phyloP scores from a whole-genome alignment of 805 yeast species.

The Candida ipomoeae region DNA sequence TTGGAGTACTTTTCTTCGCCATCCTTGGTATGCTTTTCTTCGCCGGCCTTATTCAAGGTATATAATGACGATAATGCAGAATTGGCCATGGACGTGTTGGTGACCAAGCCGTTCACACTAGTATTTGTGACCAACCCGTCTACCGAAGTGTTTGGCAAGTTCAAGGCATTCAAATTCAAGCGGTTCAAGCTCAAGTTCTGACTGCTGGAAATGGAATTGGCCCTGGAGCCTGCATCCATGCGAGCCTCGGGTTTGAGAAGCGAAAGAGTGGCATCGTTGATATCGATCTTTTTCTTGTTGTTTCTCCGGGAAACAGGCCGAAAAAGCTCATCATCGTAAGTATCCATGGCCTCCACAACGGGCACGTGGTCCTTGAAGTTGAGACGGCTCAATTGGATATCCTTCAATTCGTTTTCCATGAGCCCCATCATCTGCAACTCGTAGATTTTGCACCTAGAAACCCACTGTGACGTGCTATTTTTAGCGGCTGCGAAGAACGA shows the following conservation, averaged over 20 bases:
- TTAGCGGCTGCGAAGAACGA: slow-evolving; percentile 76
- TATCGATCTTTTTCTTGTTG: neutral
- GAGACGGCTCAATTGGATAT: slow-evolving; percentile 62
- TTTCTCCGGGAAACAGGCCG: slow-evolving; percentile 19
- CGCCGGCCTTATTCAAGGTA: slow-evolving; percentile 27
- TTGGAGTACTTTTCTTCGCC: neutral
- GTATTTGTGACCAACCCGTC: slow-evolving; percentile 22
- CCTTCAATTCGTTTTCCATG: slow-evolving; percentile 82
- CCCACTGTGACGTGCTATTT: slow-evolving; percentile 57
- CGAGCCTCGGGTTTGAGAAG: slow-evolving; percentile 21
- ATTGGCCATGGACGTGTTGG: slow-evolving; percentile 23
- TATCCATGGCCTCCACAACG: slow-evolving; percentile 58
- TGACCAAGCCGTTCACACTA: slow-evolving; percentile 35
- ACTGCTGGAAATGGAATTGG: neutral
- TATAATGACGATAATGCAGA: slow-evolving; percentile 40
- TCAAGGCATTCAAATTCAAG: neutral
- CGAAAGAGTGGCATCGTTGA: slow-evolving; percentile 23
- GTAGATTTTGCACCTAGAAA: slow-evolving; percentile 91
- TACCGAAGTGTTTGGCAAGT: neutral
- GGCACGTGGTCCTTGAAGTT: slow-evolving; percentile 34
- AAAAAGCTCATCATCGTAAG: slow-evolving; percentile 62
- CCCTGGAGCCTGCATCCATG: neutral
- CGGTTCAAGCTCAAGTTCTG: neutral
- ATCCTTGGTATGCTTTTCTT: slow-evolving; percentile 2
- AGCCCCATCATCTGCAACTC: slow-evolving; percentile 98